Base-by-base conservation (phyloP, 768 basidiomycete genomes). In the Amanita muscaria region DNA sequence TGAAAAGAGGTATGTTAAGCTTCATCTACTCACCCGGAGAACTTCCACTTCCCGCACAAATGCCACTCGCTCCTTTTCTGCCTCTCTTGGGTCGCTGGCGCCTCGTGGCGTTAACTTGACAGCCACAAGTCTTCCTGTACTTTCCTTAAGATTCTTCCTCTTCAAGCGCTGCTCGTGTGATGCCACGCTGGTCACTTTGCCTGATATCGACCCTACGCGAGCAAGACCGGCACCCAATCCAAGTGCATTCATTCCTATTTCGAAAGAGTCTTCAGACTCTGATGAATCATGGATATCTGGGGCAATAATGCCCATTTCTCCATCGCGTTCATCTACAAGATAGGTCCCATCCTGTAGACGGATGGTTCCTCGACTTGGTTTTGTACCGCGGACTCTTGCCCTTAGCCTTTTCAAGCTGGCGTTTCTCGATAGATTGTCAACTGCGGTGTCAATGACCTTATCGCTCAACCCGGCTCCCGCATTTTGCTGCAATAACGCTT, bases 31-130 rank as follows among this genome's bases (percentile, higher is more conserved):
- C 55, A 83, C 83, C 63, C 81, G 72, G n/a, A 91, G 64, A 3
- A 92, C 81, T 56, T 88, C 84, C 12, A 88, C 88, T 63, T 90
- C 88, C 21, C 88, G 68, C 22, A 87, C 75, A 52, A 90, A 89
- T 37, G 77, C 78, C 37, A 88, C 83, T 31, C 84, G 58, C 46
- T 85, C 88, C 46, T 87, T 64, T 47, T 87, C 81, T 54, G 81
- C 79, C 49, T 74, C 72, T 61, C 30, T 66, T 61, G 22, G 49
- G 54, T 21, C 51, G 52, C 29, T 49, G 47, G 38, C 40, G 55
- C 10, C 48, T 44, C 72, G 56, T 25, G 66, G 61, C 0, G 69
- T 72, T 62, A 72, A 65, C 56, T 73, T 74, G 23, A 73, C 72
- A 7, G 70, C 72, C 9, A 73, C 73, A 11, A 70, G 54, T 44